Evolutionary conservation across 768 basidiomycete species (phyloP), one percentile per base, ranked within the genome.

Genomic region (Lentinula sp.): DNA sequence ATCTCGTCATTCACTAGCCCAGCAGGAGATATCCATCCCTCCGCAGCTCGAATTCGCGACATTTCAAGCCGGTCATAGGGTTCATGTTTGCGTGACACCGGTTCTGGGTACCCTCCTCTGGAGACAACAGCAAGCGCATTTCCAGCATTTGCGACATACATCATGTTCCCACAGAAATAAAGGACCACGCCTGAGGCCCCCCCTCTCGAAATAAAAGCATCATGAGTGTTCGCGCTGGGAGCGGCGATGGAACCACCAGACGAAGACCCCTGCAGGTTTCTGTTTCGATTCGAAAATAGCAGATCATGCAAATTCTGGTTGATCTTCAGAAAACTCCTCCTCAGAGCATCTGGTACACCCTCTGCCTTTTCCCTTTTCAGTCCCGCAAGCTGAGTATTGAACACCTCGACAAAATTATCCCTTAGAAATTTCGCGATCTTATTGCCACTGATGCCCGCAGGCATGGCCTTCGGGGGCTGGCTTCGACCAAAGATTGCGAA

Each of bases 401-500:
- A 87, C 32, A 82, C 80, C 4, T 73, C 66, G 7, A 88, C 73
- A 69, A 96, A 96, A 58, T 85, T 80, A 70, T 95, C 93, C 62
- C 89, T 89, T 5, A 98, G 79, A 69, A 82, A 95, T 71, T 91
- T 93, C 40, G 93, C 84, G 21, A 96, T 75, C 42, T 79, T 79
- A 58, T 89, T 91, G 57, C 85, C 85, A 65, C 76, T 83, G 23
- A 75, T 75, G 5, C 77, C 76, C 3, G 84, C 75, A 5, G 72
- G 72, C 11, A 78, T 64, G 5, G 70, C 64, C 39, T 74, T 75
- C 1, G 75, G 74, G 0, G 76, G 84, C 18, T 84, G 79, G 5
- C 85, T 78, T 2, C 89, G 84, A 13, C 96, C 95, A 71, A 98
- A 98, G 87, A 99, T 93, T 21, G 94, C 97, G 67, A 99, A 97